Evolutionary conservation across 176 grass and related monocot genomes (phyloP), one percentile per base, ranked within the genome.

Genomic region (Zea luxurians): DNA sequence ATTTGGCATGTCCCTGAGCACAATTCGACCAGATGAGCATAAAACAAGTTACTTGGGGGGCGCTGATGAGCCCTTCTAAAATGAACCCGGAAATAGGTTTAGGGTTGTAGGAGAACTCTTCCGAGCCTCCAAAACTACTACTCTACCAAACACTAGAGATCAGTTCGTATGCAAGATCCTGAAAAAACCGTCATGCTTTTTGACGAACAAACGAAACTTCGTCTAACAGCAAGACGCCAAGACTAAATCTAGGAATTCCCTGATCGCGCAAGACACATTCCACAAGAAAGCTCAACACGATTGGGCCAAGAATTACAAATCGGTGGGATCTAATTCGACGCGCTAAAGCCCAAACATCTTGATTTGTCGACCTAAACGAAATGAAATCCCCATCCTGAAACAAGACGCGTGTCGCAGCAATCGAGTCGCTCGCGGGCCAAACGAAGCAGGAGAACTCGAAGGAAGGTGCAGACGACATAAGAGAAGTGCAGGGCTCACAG

Each of bases 401-500:
- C n/a, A 8, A 15, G 0, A 10, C 10, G 0, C 41, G 4, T 43
- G 11, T 13, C 6, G 9, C 37, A 78, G 59, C 42, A 35, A 80
- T 52, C 68, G 21, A 42, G 74, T 13, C 10, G 35, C 10, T 7
- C 12, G 76, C 5, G 37, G 66, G 69, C 77, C 49, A n/a, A 37
- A 41, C 45, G 2, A 10, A 8, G 74, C 9, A 16, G 18, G 79
- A 13, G 36, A 42, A 17, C 7, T 17, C 5, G 2, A 17, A 37
- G 1, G n/a, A 40, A 44, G 17, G 4, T 40, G 36, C 62, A 15
- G 61, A 12, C 5, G 75, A 2, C 18, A 42, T 0, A 3, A 37
- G 40, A 48, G 57, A 73, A 44, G 21, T 61, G 6, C 7, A 9
- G 66, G 74, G 74, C 80, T 92, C 80, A 85, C 96, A 99, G 11